Conservation (phyloP, 768 basidiomycete genomes). For the Pisolithus orientalis region DNA sequence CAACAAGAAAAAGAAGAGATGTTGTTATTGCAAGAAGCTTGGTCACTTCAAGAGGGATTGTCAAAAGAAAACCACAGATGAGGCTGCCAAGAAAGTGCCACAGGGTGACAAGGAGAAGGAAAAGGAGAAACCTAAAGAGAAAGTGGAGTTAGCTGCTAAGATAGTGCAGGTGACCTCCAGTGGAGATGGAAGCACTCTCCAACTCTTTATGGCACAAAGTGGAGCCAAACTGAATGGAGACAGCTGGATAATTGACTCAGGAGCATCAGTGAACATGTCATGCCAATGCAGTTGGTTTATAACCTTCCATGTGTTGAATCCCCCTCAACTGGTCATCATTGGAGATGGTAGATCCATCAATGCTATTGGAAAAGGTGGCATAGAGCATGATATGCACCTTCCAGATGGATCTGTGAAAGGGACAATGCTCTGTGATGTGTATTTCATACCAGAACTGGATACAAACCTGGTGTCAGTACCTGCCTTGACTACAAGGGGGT, state of each 20-base stretch:
- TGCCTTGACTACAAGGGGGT: neutral
- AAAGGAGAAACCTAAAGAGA: neutral
- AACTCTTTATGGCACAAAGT: neutral
- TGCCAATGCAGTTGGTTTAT: neutral
- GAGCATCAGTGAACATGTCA: conserved; percentile 1
- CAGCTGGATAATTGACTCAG: conserved; percentile 4
- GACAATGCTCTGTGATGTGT: conserved; percentile 3
- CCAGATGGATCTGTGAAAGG: neutral
- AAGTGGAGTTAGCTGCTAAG: neutral
- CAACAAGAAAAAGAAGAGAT: neutral
- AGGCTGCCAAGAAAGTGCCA: neutral
- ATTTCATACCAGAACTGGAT: conserved; percentile 3
- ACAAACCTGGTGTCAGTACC: conserved; percentile 16
- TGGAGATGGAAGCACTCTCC: neutral
- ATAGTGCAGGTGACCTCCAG: neutral
- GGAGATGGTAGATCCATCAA: conserved; percentile 1
- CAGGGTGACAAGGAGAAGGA: neutral
- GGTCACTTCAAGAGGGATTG: neutral
- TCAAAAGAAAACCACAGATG: neutral
- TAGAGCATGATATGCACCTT: neutral
- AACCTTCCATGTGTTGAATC: neutral
- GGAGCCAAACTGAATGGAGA: neutral
- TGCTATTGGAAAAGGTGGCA: neutral
- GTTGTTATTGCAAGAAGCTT: neutral
- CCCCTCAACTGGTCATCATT: neutral